Conservation (phyloP, 2,329 filamentous ascomycete species). For the Beauveria bassiana region DNA sequence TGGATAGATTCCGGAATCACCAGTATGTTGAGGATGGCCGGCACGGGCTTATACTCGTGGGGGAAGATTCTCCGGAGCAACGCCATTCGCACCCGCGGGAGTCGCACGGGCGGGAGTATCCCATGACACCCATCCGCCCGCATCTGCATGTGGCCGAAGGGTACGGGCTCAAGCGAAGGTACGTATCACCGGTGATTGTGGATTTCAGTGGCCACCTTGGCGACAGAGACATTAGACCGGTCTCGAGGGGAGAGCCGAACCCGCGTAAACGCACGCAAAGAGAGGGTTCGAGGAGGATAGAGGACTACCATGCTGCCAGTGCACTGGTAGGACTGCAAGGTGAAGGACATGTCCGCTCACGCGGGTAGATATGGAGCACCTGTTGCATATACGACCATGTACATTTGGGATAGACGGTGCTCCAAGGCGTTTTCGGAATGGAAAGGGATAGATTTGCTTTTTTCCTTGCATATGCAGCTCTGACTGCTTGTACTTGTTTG, state of each 20-base stretch:
- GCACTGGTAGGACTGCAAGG: constrained; percentile 13
- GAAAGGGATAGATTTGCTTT: not conserved
- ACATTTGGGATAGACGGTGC: not conserved
- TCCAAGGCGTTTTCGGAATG: not conserved
- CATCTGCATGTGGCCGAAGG: not conserved
- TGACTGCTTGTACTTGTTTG: constrained; percentile 4
- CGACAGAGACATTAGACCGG: not conserved
- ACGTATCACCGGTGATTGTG: not conserved
- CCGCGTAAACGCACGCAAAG: not conserved
- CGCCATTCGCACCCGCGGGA: not conserved
- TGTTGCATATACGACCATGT: not conserved
- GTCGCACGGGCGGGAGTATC: not conserved
- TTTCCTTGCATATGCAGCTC: not conserved
- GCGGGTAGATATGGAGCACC: not conserved
- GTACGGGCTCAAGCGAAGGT: constrained; percentile 5
- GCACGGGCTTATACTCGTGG: not conserved
- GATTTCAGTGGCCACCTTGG: not conserved
- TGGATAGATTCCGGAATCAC: constrained; percentile 8
- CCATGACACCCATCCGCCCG: not conserved
- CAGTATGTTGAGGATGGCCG: constrained; percentile 2
- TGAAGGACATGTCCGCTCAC: constrained; percentile 3
- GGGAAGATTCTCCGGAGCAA: not conserved
- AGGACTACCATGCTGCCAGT: constrained; percentile 12
- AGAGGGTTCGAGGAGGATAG: not conserved
- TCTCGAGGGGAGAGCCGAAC: not conserved